A percentile compares a stretch with the other conserved stretches of the same genome.
Evolutionary conservation across 2,329 filamentous ascomycete genomes (phyloP).

Genomic region (Diplodia intermedia): DNA sequence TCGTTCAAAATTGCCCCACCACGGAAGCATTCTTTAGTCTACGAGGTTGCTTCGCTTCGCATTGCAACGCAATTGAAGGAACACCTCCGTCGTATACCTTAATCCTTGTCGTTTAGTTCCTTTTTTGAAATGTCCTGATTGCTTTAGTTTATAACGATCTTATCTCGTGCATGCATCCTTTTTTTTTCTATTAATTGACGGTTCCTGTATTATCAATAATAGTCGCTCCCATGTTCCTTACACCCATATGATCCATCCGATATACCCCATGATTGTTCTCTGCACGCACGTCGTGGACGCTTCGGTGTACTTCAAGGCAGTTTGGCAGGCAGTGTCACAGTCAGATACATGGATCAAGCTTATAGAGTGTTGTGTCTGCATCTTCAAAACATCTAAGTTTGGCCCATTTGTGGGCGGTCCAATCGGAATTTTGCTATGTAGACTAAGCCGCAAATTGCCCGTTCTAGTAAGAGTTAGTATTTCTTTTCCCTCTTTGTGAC

Average conservation of each 20-base stretch:
- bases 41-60: neutral
- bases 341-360: neutral
- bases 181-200: neutral
- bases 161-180: neutral
- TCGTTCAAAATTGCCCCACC: neutral
- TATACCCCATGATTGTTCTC: neutral
- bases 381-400: too few species aligned
- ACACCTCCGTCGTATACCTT: neutral
- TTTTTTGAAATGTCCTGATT: neutral
- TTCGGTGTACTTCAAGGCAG: neutral
- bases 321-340: neutral
- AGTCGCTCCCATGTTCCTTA: neutral
- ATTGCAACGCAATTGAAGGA: neutral
- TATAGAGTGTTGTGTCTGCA: neutral
- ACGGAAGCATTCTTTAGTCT: neutral
- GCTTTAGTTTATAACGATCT: neutral
- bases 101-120: neutral
- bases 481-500: too few species aligned
- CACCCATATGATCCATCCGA: neutral
- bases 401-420: too few species aligned
- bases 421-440: too few species aligned
- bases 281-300: too few species aligned
- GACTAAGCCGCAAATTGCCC: too few species aligned
- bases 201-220: neutral
- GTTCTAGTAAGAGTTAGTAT: too few species aligned